phyloP scores from a whole-genome alignment of 164 flowering plant species.

The Vitis rotundifolia region DNA sequence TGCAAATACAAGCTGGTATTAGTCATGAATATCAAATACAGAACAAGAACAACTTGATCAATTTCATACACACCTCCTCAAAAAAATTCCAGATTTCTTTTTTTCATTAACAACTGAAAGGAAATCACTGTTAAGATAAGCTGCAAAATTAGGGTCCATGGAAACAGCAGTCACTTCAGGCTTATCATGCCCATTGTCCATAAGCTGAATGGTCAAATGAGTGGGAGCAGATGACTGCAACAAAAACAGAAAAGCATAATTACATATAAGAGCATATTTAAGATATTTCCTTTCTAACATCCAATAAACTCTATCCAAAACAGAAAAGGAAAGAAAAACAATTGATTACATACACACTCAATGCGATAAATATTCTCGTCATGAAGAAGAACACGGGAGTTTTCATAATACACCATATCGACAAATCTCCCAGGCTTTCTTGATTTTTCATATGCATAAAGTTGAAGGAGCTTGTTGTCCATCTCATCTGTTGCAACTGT shows the following conservation, averaged over 20 bases:
- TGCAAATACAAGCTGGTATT: conserved; percentile 32
- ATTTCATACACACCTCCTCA: conserved; percentile 53
- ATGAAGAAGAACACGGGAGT: conserved; percentile 84
- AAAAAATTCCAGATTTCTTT: conserved; percentile 58
- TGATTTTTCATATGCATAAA: conserved; percentile 82
- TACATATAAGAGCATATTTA: background rate
- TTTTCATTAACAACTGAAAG: conserved; percentile 56
- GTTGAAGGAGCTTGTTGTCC: conserved; percentile 91
- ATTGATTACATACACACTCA: conserved; percentile 67
- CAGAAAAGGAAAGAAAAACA: conserved; percentile 1
- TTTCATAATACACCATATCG: conserved; percentile 82
- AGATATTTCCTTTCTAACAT: background rate
- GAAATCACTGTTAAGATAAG: conserved; percentile 73
- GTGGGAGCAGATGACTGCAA: conserved; percentile 66
- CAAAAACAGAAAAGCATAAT: conserved; percentile 2
- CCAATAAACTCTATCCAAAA: background rate
- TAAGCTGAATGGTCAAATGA: conserved; percentile 74
- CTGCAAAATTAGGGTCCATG: conserved; percentile 79
- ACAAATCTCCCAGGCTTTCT: conserved; percentile 62
- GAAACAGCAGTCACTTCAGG: conserved; percentile 75
- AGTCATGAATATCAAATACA: background rate
- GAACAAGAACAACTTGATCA: background rate
- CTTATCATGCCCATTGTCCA: conserved; percentile 82
- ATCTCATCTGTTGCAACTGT: conserved; percentile 75
- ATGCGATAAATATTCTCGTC: conserved; percentile 87